Evolutionary conservation across 2,329 filamentous ascomycete species (phyloP), one percentile per base, ranked within the genome.

Genomic region (Aspergillus chevalieri): DNA sequence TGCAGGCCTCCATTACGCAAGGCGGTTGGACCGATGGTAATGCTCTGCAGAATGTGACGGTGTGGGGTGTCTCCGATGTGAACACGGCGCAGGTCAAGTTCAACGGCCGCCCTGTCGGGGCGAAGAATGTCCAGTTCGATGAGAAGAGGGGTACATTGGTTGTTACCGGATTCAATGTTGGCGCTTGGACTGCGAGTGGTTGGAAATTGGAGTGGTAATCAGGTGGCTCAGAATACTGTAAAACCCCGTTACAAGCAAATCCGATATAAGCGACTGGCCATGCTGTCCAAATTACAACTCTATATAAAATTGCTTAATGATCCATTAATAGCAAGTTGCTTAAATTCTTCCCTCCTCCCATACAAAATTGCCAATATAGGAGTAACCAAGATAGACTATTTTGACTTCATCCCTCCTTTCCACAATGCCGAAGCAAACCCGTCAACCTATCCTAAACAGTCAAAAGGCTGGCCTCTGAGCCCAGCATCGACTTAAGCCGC

Each of bases 11-110:
- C 0, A 67, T 63, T 3, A 72, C 76, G 0, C 56, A 66, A 1
- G 84, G 84, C 0, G 65, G 61, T 2, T 87, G 76, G 64, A 64
- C 68, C 8, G 83, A 86, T 53, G 66, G 61, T 0, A 85, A 83
- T 57, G 65, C 75, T 0, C 70, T 88, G 12, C 78, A 75, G 1
- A 84, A 83, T 52, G 74, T 87, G 34, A 86, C 82, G 0, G 64
- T 89, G 39, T 54, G 87, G 52, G 85, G 85, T 19, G 72, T 85
- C n/a, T n/a, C n/a, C n/a, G n/a, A n/a, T n/a, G n/a, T 34, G 1
- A 52, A 65, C 3, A 55, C n/a, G n/a, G n/a, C 51, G 66, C 57
- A 57, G 74, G 30, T 21, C 21, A 21, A 21, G 21, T 21, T 21
- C 21, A 21, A 21, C 4, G 21, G 21, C 4, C 21, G 21, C 21